Evolutionary conservation across 768 basidiomycete species (phyloP).

Genomic region (Tulasnella sp.): DNA sequence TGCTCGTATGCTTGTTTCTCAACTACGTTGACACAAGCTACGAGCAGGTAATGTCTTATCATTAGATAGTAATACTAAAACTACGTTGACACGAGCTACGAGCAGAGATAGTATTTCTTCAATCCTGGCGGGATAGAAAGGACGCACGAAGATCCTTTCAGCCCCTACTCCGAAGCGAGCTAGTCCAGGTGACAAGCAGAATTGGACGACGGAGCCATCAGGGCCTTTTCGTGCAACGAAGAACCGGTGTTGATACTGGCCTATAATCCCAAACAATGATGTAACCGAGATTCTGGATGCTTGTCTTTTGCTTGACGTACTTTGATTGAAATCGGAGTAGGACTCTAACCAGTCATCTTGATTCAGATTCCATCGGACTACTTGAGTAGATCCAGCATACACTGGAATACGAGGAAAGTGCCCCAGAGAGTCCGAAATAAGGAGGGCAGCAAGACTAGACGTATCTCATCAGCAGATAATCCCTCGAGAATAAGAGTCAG

Average conservation of each 20-base stretch:
- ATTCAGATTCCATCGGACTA: not conserved
- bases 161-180: not conserved
- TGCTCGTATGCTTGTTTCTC: too few relatives aligned
- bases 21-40: too few relatives aligned
- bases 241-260: not conserved
- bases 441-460: not conserved
- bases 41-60: too few relatives aligned
- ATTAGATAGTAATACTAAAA: too few relatives aligned
- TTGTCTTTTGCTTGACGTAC: not conserved
- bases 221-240: not conserved
- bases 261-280: not conserved
- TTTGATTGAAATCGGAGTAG: not conserved
- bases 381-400: not conserved
- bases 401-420: not conserved
- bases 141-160: not conserved
- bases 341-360: not conserved
- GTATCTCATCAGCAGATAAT: slow-evolving; percentile 33
- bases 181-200: not conserved
- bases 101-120: too few relatives aligned
- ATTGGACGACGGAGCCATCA: not conserved
- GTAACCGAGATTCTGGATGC: not conserved
- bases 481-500: not conserved
- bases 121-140: not conserved
- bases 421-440: not conserved
- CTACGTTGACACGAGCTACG: too few relatives aligned